These are phyloP conservation scores for Pythium rishiriense DNA, from an alignment of 352 stramenopile genomes.

Conservation along the genomic window DNA sequence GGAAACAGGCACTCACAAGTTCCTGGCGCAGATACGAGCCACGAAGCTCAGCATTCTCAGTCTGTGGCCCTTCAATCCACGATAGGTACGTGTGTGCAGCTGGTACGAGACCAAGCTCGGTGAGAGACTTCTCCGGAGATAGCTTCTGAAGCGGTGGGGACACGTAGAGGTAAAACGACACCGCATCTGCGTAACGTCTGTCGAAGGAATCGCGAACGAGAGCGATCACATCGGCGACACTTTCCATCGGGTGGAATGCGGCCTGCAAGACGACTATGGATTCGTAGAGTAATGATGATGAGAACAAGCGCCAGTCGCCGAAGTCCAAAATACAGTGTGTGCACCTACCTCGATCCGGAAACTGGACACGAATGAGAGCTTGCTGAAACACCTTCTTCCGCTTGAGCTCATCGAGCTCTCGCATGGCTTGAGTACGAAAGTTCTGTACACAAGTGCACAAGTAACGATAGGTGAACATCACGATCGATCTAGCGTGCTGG, in stretches of 20 bases:
- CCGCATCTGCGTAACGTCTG: neutral
- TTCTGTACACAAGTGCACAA: conserved; percentile 53
- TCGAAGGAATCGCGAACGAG: conserved; percentile 61
- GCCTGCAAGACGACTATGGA: conserved; percentile 70
- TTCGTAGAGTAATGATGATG: neutral
- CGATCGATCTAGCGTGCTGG: too few relatives aligned
- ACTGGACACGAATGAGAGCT: conserved; percentile 79
- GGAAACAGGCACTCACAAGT: conserved; percentile 35
- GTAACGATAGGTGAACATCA: too few relatives aligned
- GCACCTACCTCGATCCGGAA: conserved; percentile 75
- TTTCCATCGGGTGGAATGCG: conserved; percentile 84
- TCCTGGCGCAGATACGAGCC: conserved; percentile 66
- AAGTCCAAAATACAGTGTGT: neutral
- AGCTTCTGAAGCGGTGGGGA: conserved; percentile 76
- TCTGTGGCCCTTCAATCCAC: conserved; percentile 42
- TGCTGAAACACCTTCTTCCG: conserved; percentile 80
- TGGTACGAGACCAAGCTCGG: conserved; percentile 72
- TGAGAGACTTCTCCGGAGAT: conserved; percentile 49
- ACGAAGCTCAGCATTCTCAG: conserved; percentile 2
- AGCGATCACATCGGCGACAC: conserved; percentile 62
- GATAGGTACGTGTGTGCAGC: conserved; percentile 77
- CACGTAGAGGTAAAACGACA: conserved; percentile 76
- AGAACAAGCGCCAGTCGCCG: neutral
- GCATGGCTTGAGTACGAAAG: conserved; percentile 86
- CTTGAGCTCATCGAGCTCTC: conserved; percentile 84